Conservation (phyloP, 345 rosid genomes). For the Eucalyptus decipiens region DNA sequence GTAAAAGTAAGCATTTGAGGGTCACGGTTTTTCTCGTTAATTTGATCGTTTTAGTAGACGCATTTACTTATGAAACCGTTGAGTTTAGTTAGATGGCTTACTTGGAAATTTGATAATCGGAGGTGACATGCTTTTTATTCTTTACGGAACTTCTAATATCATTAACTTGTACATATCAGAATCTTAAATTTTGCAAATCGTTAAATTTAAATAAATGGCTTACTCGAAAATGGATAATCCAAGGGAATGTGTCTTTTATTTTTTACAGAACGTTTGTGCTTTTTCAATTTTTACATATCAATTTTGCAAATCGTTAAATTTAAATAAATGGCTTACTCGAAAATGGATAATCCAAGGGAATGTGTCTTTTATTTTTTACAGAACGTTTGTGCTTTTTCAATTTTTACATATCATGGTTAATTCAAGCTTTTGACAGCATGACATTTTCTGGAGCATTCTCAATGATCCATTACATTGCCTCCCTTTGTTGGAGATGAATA, state of each 20-base stretch:
- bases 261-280: background rate
- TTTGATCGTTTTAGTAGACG: background rate
- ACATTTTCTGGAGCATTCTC: background rate
- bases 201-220: background rate
- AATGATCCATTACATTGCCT: background rate
- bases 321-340: background rate
- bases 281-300: background rate
- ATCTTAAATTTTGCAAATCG: background rate
- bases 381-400: background rate
- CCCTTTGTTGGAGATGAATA: background rate
- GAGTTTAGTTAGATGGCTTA: background rate
- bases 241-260: background rate
- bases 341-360: background rate
- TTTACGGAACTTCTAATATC: background rate
- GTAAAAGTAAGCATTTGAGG: background rate
- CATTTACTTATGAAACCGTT: background rate
- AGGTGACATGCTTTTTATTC: background rate
- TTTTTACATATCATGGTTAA: background rate
- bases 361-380: background rate
- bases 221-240: background rate
- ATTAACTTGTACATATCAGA: background rate
- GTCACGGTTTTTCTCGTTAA: background rate
- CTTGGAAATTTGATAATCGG: background rate
- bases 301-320: background rate
- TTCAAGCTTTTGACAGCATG: background rate